Conservation (phyloP, 306 rosid species). For the Heteromeles arbutifolia region DNA sequence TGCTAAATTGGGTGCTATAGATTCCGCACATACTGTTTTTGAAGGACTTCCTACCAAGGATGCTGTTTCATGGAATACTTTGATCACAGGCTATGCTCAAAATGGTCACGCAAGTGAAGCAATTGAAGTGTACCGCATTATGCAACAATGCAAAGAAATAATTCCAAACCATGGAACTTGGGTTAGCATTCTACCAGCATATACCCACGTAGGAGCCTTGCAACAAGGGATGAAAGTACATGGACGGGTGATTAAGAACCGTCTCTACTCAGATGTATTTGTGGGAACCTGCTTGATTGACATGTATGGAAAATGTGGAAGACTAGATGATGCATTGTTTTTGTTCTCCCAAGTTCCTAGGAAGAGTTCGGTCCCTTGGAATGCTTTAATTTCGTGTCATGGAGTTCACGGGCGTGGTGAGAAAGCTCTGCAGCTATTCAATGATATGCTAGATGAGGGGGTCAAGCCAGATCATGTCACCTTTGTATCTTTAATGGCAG, state of each 20-base stretch:
- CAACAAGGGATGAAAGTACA: constrained; percentile 47
- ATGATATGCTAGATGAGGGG: constrained; percentile 25
- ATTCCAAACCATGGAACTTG: constrained; percentile 45
- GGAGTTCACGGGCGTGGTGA: constrained; percentile 43
- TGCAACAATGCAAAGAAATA: constrained; percentile 23
- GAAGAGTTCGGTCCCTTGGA: constrained; percentile 34
- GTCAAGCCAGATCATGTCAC: constrained; percentile 41
- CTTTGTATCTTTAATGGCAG: constrained; percentile 35
- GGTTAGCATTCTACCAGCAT: constrained; percentile 44
- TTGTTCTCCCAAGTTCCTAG: constrained; percentile 31
- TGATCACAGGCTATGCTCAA: constrained; percentile 48
- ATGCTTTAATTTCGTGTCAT: constrained; percentile 40
- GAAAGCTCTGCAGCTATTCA: constrained; percentile 34
- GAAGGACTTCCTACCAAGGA: constrained; percentile 35
- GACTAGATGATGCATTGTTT: constrained; percentile 37
- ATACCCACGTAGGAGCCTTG: constrained; percentile 36
- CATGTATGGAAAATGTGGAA: constrained; percentile 56
- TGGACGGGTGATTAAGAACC: constrained; percentile 35
- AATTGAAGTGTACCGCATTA: constrained; percentile 26
- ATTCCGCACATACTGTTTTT: constrained; percentile 27
- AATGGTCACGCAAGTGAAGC: constrained; percentile 49
- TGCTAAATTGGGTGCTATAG: constrained; percentile 38
- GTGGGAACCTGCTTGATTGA: constrained; percentile 44
- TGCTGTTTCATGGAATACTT: constrained; percentile 39
- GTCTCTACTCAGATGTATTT: constrained; percentile 32